Base-by-base conservation (phyloP, 176 grass and related monocot species). In the Oryza longistaminata region DNA sequence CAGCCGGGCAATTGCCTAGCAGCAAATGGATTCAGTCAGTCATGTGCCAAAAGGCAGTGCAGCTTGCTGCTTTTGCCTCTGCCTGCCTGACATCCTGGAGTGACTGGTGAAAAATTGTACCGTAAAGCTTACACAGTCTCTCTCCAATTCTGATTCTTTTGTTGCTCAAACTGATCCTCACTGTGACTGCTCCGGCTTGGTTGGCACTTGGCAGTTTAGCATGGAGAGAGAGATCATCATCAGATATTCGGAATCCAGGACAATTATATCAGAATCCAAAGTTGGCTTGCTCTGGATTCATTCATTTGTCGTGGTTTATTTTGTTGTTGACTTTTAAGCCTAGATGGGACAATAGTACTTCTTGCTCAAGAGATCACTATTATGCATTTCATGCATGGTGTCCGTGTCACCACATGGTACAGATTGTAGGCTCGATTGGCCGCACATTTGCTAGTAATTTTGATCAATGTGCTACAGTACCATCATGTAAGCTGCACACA, bases 1-100 rank as follows among this genome's bases (percentile, higher is more conserved):
- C 48, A 76, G 17, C 64, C 7, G 44, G 74, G 35, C 39, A 76
- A 46, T 46, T 8, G 35, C 72, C 33, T 42, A 68, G 75, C 3
- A 68, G 69, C 72, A 82, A 64, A 76, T 46, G 25, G 24, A 69
- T 48, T 48, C 64, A 62, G 46, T 1, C 85, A 81, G 34, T 62
- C 79, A 87, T 87, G 85, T 87, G 79, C 34, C 49, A 46, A 87
- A 82, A 76, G 64, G 11, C 19, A 37, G 21, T 39, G 35, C 6
- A 69, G 25, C 79, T 82, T 66, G 17, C 71, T 60, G 78, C 46
- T 29, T 81, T 66, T 46, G 5, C 78, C 61, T 87, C 53, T 58
- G 16, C 43, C 70, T 74, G 61, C 31, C 48, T 76, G 78, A 81
- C 71, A 87, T 66, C 37, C 33, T 76, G 48, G 13, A 76, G 45